Base-by-base conservation (phyloP, 495 filamentous ascomycete genomes). In the Penicillium nucicola region DNA sequence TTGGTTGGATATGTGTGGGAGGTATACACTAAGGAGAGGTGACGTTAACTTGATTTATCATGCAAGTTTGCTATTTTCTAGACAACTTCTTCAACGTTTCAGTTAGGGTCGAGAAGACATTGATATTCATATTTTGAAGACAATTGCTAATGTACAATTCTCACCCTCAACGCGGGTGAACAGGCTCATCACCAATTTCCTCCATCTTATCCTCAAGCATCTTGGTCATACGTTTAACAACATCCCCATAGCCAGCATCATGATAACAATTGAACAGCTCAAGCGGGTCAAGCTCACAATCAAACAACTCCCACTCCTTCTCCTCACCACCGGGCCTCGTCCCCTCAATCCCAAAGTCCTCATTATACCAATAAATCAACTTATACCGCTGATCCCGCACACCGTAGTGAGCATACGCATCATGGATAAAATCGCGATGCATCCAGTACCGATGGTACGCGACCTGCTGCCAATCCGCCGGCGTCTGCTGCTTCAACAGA, bases 401-500 rank as follows among this genome's bases (percentile, higher is more conserved):
- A 5, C 69, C 71, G 50, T 75, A 77, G 41, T 77, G 71, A 35
- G 70, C 73, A 48, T 65, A 61, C 5, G 66, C 66, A 23, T 69
- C 57, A 48, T 75, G 70, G 23, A 68, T 66, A 7, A 62, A 46
- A 44, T 76, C 70, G n/a, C 61, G 59, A 50, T 76, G 64, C 70
- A 76, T 76, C 72, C 70, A 76, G 47, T 74, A 76, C 5, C 72
- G 62, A 40, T 76, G 70, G 46, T 76, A 76, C 0, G 72, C 72
- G 0, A 74, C 59, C 45, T 76, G 69, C 43, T 74, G 68, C 72
- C 69, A 76, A 18, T 67, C 65, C 0, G 37, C 23, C 0, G 68
- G 69, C 4, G 62, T 67, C 17, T 60, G 32, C 18, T 62, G 60
- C 9, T 52, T 42, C 33, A 74, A 17, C 10, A 72, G 37, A 3